A percentile compares a stretch with the other conserved stretches of the same genome.
These are phyloP conservation scores for Tylopilus intermedius DNA, from an alignment of 768 basidiomycete species.

Conservation along the genomic window DNA sequence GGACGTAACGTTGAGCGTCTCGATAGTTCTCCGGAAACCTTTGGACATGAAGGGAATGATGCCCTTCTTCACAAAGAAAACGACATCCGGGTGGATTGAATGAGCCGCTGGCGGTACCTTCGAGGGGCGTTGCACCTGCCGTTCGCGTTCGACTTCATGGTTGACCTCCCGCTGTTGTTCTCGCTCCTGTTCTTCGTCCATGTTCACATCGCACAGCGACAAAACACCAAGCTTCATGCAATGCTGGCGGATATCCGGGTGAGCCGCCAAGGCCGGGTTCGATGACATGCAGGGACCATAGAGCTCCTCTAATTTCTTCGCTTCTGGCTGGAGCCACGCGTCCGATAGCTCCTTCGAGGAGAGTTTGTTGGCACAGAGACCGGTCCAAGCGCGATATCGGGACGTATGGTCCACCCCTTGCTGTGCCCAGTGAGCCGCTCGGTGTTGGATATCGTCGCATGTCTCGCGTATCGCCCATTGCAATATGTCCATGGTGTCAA, in stretches of 20 bases:
- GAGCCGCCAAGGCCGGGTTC: background rate
- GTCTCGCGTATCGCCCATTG: conserved; percentile 44
- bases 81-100: conserved; percentile 18
- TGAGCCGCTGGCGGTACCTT: conserved; percentile 21
- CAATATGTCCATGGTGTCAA: conserved; percentile 35
- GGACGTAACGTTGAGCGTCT: conserved; percentile 10
- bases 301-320: conserved; percentile 34
- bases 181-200: conserved; percentile 46
- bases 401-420: conserved; percentile 28
- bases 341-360: conserved; percentile 1
- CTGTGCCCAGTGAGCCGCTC: conserved; percentile 39
- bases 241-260: conserved; percentile 10
- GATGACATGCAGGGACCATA: conserved; percentile 16
- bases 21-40: conserved; percentile 19
- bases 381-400: conserved; percentile 17
- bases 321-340: conserved; percentile 40
- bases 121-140: conserved; percentile 34
- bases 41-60: conserved; percentile 11
- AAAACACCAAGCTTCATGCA: conserved; percentile 18
- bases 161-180: conserved; percentile 33
- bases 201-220: conserved; percentile 13
- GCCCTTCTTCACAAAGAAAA: conserved; percentile 29
- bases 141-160: conserved; percentile 41
- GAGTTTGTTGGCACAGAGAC: background rate
- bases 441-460: conserved; percentile 37